Base-by-base conservation (phyloP, 1,284 basidiomycete genomes). In the Marasmius oreades region DNA sequence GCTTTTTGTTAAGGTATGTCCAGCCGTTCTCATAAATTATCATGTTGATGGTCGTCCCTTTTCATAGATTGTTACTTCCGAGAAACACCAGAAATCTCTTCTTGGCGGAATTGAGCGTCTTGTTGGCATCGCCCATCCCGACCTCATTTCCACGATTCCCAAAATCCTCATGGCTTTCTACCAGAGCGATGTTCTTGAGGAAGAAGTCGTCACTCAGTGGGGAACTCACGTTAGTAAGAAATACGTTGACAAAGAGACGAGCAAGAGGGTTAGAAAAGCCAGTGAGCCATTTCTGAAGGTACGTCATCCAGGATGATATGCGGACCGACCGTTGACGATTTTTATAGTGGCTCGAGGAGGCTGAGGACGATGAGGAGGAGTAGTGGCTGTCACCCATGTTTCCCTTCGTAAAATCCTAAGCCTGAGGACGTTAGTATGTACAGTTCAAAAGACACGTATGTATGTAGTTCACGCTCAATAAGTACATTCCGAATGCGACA, bases 141-240 rank as follows among this genome's bases (percentile, higher is more conserved):
- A 87, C 22, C 78, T 93, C 51, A 71, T 88, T 43, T 69, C 85
- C 2, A 63, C 75, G 10, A 82, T 95, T 7, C 93, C 94, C 46
- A 98, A 98, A 76, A 88, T 97, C 61, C 82, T 99, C 61, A 98
- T 99, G 96, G 85, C 74, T 11, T 82, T 97, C 63, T 99, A 98
- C 74, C 95, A 99, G 73, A 82, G 80, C 50, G 96, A 99, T 65
- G 78, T 98, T 20, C 76, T 99, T 47, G 95, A 98, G 18, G 96
- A 99, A 71, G 94, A 94, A 28, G 81, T 97, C 16, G 80, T 95
- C 61, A 85, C 81, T 51, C 86, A 95, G 63, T 99, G 95, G 95
- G 95, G 95, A 31, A 98, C 93, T 5, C 96, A 98, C 67, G 94
- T 97, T 65, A 93, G 90, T 75, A 97, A 93, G 80, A 98, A 99